Evolutionary conservation across 768 basidiomycete species (phyloP).

Genomic region (Cyclocybe aegerita): DNA sequence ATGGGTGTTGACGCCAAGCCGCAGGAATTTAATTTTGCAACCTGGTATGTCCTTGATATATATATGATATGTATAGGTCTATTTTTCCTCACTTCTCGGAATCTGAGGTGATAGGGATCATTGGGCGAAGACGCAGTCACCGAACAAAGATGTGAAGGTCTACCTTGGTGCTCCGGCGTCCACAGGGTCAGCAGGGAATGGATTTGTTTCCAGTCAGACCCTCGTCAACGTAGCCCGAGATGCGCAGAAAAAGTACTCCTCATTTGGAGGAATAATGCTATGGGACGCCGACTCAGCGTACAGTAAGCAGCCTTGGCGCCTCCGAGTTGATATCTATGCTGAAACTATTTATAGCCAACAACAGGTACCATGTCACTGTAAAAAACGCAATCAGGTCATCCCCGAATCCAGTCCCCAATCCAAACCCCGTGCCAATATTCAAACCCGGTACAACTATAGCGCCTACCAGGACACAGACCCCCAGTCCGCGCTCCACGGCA

Average conservation of each 20-base stretch:
- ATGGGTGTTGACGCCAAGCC: neutral
- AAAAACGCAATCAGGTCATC: conserved; percentile 50
- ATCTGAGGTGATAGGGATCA: conserved; percentile 38
- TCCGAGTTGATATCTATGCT: neutral
- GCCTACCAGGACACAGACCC: neutral
- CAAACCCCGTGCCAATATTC: conserved; percentile 6
- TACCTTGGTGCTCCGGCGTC: conserved; percentile 61
- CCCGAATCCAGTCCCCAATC: conserved; percentile 5
- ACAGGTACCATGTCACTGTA: conserved; percentile 56
- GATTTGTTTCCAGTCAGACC: conserved; percentile 47
- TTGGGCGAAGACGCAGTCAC: conserved; percentile 61
- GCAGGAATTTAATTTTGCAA: conserved; percentile 52
- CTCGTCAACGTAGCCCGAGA: conserved; percentile 41
- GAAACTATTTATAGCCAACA: conserved; percentile 41
- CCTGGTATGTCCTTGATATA: conserved; percentile 29
- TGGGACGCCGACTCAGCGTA: conserved; percentile 43
- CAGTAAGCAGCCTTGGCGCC: conserved; percentile 28
- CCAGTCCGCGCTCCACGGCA: conserved; percentile 3
- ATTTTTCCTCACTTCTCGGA: neutral
- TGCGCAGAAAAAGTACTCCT: conserved; percentile 51
- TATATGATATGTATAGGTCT: too few relatives aligned
- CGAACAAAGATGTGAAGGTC: conserved; percentile 57
- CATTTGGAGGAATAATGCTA: conserved; percentile 59
- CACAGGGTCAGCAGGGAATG: conserved; percentile 47
- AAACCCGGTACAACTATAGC: neutral